Percentiles rank a stretch among this genome's conserved stretches.
These are phyloP conservation scores for Pythium chondricola DNA, from an alignment of 352 stramenopile species.

Conservation along the genomic window DNA sequence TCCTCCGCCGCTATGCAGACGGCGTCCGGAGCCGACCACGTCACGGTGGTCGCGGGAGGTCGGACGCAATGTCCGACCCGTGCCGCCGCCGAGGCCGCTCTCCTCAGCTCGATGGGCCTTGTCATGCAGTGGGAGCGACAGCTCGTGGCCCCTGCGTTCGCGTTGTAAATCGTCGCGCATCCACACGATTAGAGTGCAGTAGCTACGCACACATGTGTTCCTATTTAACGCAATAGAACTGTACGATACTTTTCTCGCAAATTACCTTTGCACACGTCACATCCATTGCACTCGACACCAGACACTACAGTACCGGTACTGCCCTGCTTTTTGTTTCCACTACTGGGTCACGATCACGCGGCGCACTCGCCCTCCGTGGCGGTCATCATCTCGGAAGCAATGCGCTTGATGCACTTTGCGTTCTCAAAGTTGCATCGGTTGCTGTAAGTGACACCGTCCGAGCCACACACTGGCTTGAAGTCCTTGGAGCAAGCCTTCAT, in stretches of 20 bases:
- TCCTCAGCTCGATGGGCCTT: background rate
- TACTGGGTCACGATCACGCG: no score
- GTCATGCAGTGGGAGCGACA: constrained; percentile 12
- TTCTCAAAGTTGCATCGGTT: constrained; percentile 27
- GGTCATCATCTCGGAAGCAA: background rate
- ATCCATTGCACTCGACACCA: no score
- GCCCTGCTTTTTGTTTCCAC: no score
- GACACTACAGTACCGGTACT: no score
- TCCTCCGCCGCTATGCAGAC: background rate
- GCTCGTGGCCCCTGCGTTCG: constrained; percentile 3
- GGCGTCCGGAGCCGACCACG: background rate
- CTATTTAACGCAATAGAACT: constrained; percentile 13
- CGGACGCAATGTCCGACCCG: constrained; percentile 3
- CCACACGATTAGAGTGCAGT: background rate
- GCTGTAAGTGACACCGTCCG: constrained; percentile 16
- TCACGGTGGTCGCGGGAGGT: constrained; percentile 10
- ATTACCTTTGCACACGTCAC: no score
- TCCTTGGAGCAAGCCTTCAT: constrained; percentile 1
- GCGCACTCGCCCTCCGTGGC: constrained; percentile 5
- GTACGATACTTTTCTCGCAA: no score
- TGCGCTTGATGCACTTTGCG: constrained; percentile 13
- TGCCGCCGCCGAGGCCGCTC: background rate
- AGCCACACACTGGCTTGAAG: constrained; percentile 18
- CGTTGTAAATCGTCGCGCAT: constrained; percentile 1
- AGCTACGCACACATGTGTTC: background rate